Evolutionary conservation across 768 basidiomycete genomes (phyloP).

Genomic region (Pleurotus djamor): DNA sequence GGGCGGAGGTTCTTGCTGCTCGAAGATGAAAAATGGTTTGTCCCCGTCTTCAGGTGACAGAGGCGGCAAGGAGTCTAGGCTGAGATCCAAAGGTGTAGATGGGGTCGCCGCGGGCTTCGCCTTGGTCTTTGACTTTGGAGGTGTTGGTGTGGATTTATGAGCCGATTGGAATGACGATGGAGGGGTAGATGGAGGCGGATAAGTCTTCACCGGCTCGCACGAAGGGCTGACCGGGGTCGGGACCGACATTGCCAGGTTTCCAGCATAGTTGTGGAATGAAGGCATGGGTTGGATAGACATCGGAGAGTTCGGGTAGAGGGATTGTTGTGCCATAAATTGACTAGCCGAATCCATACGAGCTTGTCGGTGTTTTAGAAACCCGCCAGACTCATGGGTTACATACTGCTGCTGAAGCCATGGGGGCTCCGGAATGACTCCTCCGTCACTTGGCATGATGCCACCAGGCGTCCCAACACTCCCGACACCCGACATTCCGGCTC

Average conservation of each 20-base stretch:
- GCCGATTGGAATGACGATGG: background rate
- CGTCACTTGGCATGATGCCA: background rate
- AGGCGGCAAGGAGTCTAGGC: conserved; percentile 1
- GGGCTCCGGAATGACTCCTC: conserved; percentile 1
- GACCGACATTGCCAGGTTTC: background rate
- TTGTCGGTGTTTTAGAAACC: background rate
- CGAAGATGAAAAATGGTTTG: conserved; percentile 6
- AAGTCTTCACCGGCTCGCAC: background rate
- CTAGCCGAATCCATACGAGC: background rate
- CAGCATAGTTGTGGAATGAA: background rate
- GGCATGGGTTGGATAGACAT: background rate
- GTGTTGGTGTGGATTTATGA: background rate
- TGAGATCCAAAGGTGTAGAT: background rate
- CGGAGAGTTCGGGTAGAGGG: background rate
- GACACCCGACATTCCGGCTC: background rate
- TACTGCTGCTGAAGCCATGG: conserved; percentile 5
- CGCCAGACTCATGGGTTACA: background rate
- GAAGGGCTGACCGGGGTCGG: background rate
- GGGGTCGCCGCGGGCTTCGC: background rate
- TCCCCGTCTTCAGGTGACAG: conserved; percentile 5
- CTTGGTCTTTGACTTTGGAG: background rate
- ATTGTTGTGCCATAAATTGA: background rate
- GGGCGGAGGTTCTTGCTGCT: background rate
- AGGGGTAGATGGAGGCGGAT: background rate
- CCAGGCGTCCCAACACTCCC: background rate